Base-by-base conservation (phyloP, 345 rosid species). In the Excoecaria cochinchinensis region DNA sequence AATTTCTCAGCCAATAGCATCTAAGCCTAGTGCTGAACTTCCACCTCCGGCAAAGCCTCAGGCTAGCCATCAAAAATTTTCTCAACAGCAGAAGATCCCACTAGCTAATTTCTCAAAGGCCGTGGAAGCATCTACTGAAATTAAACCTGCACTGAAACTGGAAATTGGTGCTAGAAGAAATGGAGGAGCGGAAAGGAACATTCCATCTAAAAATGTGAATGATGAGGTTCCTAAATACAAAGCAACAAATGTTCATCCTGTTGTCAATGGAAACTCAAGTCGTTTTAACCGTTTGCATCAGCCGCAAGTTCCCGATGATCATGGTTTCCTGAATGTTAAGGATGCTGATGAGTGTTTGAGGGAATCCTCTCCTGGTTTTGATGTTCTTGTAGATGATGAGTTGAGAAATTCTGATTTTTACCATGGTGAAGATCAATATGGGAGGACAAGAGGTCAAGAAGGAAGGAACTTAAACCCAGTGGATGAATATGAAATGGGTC, bases 321-420 rank as follows among this genome's bases (percentile, higher is more conserved):
- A 73, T 63, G 79, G 55, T 74, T 83, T 84, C 74, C 90, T 84
- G 74, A 84, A 82, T 69, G 90, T 82, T 39, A 91, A 85, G 89
- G 97, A 92, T 21, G 47, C 82, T 25, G 94, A 91, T 68, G 98
- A 95, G 25, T 75, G 78, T 62, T 67, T 89, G 71, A 88, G 90
- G 86, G 98, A 95, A 78, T 92, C 98, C 8, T 91, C 98, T 80
- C 99, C 99, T 77, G 99, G 93, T 57, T 89, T 91, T 84, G 98
- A 95, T 86, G 99, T 95, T 80, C 97, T 95, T 76, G 99, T 95
- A 79, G 97, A 92, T 71, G 89, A 90, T 80, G 97, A 95, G 79
- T 80, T 82, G 16, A 63, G 89, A 74, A 91, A 87, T 58, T 72
- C 91, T 73, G 91, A 89, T 77, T 94, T 86, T 79, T 92, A 85